Conservation (phyloP, 352 stramenopile species). For the Globisporangium middletonii region DNA sequence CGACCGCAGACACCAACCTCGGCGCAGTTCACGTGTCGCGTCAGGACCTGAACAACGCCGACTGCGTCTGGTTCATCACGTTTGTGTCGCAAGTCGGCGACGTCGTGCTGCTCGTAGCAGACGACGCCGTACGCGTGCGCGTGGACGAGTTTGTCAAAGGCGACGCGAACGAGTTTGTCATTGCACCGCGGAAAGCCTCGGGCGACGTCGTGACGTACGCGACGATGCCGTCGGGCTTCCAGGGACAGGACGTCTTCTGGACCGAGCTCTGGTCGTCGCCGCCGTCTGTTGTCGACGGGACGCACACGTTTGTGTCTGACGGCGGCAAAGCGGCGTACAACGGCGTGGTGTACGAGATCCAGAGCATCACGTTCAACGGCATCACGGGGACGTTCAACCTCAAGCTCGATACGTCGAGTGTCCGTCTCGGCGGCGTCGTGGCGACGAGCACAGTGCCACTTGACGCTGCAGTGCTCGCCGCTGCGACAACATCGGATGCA, state of each 20-base stretch:
- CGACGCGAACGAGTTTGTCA: constrained; percentile 92
- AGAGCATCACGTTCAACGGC: constrained; percentile 75
- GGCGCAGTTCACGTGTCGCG: constrained; percentile 57
- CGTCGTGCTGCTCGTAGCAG: constrained; percentile 52
- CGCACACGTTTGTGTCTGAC: constrained; percentile 88
- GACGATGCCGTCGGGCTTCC: constrained; percentile 67
- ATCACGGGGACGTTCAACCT: constrained; percentile 56
- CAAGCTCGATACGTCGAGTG: constrained; percentile 69
- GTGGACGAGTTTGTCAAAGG: constrained; percentile 92
- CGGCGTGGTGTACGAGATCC: constrained; percentile 85
- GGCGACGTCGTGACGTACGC: constrained; percentile 88
- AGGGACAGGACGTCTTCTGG: constrained; percentile 93
- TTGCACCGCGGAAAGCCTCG: constrained; percentile 92
- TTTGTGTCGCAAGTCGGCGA: constrained; percentile 85
- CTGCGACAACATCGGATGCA: constrained; percentile 28
- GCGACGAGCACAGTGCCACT: constrained; percentile 38
- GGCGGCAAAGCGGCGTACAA: constrained; percentile 91
- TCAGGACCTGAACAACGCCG: constrained; percentile 33
- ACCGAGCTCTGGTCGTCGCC: constrained; percentile 91
- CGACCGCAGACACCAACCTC: constrained; percentile 23
- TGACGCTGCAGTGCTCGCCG: constrained; percentile 33
- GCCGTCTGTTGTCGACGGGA: constrained; percentile 78
- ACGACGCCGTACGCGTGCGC: constrained; percentile 34
- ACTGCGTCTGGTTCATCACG: constrained; percentile 79
- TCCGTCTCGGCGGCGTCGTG: constrained; percentile 35